Evolutionary conservation across 2,329 filamentous ascomycete genomes (phyloP).

Genomic region (Ilyonectria mors-panacis): DNA sequence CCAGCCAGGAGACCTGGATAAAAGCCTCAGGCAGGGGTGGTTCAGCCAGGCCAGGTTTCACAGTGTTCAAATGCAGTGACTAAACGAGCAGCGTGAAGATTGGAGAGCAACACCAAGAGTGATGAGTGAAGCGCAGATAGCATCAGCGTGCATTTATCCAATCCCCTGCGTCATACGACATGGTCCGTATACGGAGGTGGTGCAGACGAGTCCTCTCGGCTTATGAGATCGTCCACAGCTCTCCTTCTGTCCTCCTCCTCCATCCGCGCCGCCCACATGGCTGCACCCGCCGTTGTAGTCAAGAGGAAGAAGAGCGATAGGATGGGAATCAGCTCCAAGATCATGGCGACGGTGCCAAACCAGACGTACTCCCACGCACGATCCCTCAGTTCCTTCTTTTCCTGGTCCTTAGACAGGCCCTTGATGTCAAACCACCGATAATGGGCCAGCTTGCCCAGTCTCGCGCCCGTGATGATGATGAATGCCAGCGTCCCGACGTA

Average conservation of each 20-base stretch:
- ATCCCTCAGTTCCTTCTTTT: conserved; percentile 77
- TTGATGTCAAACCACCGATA: conserved; percentile 91
- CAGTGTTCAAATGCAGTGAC: neutral
- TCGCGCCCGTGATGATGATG: conserved; percentile 87
- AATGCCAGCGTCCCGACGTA: conserved; percentile 88
- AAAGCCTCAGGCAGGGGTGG: neutral
- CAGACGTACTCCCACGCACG: conserved; percentile 89
- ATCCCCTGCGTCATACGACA: conserved; percentile 30
- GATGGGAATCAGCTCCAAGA: conserved; percentile 89
- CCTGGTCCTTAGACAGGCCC: conserved; percentile 80
- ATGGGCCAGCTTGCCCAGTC: conserved; percentile 90
- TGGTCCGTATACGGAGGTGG: conserved; percentile 51
- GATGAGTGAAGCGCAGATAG: neutral
- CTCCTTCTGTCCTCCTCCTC: conserved; percentile 69
- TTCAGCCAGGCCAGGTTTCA: neutral
- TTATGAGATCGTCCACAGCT: conserved; percentile 25
- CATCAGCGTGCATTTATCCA: neutral
- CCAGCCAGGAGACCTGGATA: neutral
- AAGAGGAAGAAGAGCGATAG: conserved; percentile 95
- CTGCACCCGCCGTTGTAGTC: conserved; percentile 87
- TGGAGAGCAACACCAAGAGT: neutral
- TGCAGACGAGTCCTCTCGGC: conserved; percentile 36
- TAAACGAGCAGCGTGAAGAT: neutral
- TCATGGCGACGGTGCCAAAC: conserved; percentile 90
- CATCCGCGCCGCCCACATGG: conserved; percentile 86